Evolutionary conservation across 192 early-diverging fungal species (phyloP).

Genomic region (Coemansia reversa): DNA sequence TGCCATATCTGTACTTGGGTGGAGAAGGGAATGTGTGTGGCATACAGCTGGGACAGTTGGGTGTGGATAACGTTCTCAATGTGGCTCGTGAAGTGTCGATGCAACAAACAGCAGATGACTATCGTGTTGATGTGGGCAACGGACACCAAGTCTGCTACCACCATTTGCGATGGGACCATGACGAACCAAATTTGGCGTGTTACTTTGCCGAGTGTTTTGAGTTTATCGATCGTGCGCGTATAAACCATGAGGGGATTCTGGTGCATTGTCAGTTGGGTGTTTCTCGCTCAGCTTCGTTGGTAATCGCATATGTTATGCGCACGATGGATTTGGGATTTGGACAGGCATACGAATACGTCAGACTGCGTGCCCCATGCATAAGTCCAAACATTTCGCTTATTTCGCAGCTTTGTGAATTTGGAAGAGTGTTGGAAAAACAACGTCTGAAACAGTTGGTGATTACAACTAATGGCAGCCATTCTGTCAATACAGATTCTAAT

Average conservation of each 20-base stretch:
- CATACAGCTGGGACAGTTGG: slow-evolving; percentile 13
- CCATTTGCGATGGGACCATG: slow-evolving; percentile 73
- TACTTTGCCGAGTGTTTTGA: slow-evolving; percentile 64
- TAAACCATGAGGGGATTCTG: slow-evolving; percentile 60
- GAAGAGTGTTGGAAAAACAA: slow-evolving; percentile 15
- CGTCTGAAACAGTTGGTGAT: neutral
- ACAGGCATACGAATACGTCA: slow-evolving; percentile 77
- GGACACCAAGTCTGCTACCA: slow-evolving; percentile 52
- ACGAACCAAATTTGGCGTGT: slow-evolving; percentile 61
- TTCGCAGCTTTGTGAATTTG: slow-evolving; percentile 74
- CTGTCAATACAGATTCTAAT: neutral
- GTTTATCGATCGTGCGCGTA: slow-evolving; percentile 65
- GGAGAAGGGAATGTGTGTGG: slow-evolving; percentile 23
- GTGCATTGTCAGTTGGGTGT: slow-evolving; percentile 90
- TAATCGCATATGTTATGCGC: slow-evolving; percentile 90
- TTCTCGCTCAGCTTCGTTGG: slow-evolving; percentile 79
- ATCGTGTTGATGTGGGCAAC: neutral
- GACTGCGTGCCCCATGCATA: slow-evolving; percentile 65
- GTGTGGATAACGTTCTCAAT: slow-evolving; percentile 29
- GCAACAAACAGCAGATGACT: neutral
- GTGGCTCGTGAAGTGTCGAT: slow-evolving; percentile 27
- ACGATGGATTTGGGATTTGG: slow-evolving; percentile 56
- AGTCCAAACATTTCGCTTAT: slow-evolving; percentile 83
- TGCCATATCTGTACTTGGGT: slow-evolving; percentile 48
- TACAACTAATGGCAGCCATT: neutral